Conservation (phyloP, 2,329 filamentous ascomycete species). For the Pseudogymnoascus sp. region DNA sequence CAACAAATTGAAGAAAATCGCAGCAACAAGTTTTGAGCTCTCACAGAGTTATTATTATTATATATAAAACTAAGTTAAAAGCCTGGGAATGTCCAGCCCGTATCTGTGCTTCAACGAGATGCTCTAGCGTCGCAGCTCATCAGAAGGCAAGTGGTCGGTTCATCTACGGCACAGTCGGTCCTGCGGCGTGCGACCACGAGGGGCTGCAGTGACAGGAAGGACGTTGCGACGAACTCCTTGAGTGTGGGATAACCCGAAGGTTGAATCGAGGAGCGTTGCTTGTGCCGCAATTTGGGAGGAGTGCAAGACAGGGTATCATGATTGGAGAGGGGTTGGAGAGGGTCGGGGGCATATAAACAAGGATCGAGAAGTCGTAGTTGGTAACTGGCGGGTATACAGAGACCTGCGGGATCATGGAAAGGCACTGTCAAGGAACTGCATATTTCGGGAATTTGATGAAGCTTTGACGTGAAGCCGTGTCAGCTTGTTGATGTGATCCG, state of each 20-base stretch:
- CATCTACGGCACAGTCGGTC: constrained; percentile 31
- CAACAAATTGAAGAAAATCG: too few species aligned
- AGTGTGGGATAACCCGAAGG: constrained; percentile 26
- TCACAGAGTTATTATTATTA: too few species aligned
- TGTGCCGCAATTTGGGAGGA: constrained; percentile 19
- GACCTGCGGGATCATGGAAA: background rate
- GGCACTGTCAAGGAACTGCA: background rate
- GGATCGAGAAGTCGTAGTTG: background rate
- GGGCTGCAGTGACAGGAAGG: constrained; percentile 17
- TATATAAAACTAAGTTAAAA: too few species aligned
- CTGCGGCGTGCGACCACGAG: constrained; percentile 11
- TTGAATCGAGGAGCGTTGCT: constrained; percentile 30
- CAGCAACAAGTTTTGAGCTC: too few species aligned
- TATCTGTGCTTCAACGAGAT: constrained; percentile 60
- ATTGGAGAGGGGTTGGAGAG: background rate
- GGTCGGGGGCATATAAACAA: constrained; percentile 7
- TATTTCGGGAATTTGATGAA: background rate
- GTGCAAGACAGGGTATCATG: background rate
- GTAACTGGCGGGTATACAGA: background rate
- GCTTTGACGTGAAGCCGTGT: background rate
- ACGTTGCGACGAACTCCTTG: constrained; percentile 29
- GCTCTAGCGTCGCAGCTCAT: constrained; percentile 57
- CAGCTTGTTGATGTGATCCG: background rate
- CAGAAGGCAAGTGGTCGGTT: constrained; percentile 41
- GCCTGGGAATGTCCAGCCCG: constrained; percentile 46